A percentile compares a stretch with the other conserved stretches of the same genome.
phyloP scores from a whole-genome alignment of 2,329 filamentous ascomycete species.

The Shiraia sp. region DNA sequence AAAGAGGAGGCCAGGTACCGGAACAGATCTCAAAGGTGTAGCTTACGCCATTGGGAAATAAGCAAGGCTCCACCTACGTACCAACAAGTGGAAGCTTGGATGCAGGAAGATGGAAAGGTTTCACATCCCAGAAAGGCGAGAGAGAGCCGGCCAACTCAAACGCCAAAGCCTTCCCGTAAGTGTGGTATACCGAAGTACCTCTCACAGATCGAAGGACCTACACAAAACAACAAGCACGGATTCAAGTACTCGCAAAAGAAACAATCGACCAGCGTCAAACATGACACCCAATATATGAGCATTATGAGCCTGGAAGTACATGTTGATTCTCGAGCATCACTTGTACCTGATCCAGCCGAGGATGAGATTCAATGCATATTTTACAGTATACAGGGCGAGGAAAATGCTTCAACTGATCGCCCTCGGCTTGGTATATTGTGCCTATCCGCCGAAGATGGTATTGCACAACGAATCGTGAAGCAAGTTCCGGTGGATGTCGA shows the following conservation, averaged over 20 bases:
- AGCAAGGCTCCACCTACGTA: constrained; percentile 70
- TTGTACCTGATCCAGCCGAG: constrained; percentile 86
- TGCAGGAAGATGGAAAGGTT: constrained; percentile 45
- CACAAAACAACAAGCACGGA: constrained; percentile 77
- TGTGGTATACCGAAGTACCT: constrained; percentile 45
- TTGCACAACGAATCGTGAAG: constrained; percentile 65
- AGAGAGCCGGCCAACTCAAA: constrained; percentile 5
- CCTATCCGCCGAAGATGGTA: constrained; percentile 64
- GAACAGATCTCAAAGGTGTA: constrained; percentile 61
- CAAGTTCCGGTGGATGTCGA: constrained; percentile 67
- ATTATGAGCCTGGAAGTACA: constrained; percentile 94
- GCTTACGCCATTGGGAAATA: constrained; percentile 76
- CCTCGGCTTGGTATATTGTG: constrained; percentile 73
- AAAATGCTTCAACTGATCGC: constrained; percentile 59
- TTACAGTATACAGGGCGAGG: constrained; percentile 83
- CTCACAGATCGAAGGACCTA: constrained; percentile 88
- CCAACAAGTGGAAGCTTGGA: constrained; percentile 72
- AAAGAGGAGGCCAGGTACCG: constrained; percentile 58
- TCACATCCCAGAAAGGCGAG: constrained; percentile 9
- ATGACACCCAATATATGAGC: constrained; percentile 93
- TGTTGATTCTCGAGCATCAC: constrained; percentile 78
- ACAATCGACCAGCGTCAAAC: constrained; percentile 74
- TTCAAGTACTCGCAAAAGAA: constrained; percentile 84
- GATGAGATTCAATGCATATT: constrained; percentile 89
- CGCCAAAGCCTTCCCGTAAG: constrained; percentile 20